phyloP scores from a whole-genome alignment of 2,329 filamentous ascomycete species.

The Phialophora chinensis region DNA sequence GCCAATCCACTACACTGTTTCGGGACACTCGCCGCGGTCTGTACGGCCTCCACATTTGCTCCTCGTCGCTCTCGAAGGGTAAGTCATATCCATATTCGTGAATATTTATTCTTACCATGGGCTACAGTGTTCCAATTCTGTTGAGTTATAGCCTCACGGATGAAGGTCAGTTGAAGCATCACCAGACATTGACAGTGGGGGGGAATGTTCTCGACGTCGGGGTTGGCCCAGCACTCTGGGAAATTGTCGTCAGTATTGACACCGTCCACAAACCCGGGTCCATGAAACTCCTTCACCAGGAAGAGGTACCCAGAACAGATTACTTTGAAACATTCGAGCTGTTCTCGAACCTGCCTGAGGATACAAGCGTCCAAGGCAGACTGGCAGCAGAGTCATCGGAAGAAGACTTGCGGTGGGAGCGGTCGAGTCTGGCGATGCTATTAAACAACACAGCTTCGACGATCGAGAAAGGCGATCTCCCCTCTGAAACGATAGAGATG shows the following conservation, averaged over 20 bases:
- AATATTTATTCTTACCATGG: neutral
- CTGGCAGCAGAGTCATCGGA: neutral
- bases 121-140: neutral
- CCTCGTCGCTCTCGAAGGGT: slow-evolving; percentile 66
- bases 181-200: slow-evolving; percentile 60
- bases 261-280: slow-evolving; percentile 58
- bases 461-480: slow-evolving; percentile 7
- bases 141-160: slow-evolving; percentile 55
- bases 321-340: slow-evolving; percentile 32
- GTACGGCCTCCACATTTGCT: slow-evolving; percentile 27
- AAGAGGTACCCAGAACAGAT: slow-evolving; percentile 19
- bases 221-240: slow-evolving; percentile 41
- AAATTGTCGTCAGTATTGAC: slow-evolving; percentile 58
- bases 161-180: slow-evolving; percentile 58
- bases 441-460: slow-evolving; percentile 23
- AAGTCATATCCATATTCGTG: slow-evolving; percentile 41
- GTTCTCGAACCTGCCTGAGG: slow-evolving; percentile 19
- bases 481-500: slow-evolving; percentile 14
- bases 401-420: slow-evolving; percentile 30
- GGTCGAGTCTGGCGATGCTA: slow-evolving; percentile 32
- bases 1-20: slow-evolving; percentile 33
- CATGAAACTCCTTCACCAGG: slow-evolving; percentile 19
- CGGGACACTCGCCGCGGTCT: slow-evolving; percentile 28
- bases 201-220: slow-evolving; percentile 71
- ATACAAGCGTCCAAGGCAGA: neutral